Evolutionary conservation across 352 stramenopile genomes (phyloP), one percentile per base, ranked within the genome.

Genomic region (Globisporangium nagaii): DNA sequence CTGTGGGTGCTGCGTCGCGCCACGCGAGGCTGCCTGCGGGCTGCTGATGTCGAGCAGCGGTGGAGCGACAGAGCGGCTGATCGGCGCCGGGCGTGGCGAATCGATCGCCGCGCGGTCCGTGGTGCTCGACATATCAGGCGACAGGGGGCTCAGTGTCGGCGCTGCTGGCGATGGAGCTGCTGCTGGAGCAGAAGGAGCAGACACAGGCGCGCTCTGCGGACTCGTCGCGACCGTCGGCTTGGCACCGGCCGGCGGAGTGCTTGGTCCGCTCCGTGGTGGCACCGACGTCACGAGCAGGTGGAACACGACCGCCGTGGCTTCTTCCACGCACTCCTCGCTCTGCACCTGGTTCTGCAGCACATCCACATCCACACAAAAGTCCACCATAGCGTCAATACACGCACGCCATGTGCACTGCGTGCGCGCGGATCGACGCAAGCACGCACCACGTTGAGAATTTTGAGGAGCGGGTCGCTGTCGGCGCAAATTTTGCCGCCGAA

Each of bases 401-500:
- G 11, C 19, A 28, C 37, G 4, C 11, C 5, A 2, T 19, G 8
- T 11, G 12, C 7, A 22, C 5, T 7, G 17, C 10, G 20, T 17
- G 22, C 12, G 6, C 3, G 15, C 22, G 10, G 13, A 19, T 11
- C 12, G 22, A n/a, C 7, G 8, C 8, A 32, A 7, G 1, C 5
- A 57, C 53, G 22, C 62, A 66, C 37, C 28, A 66, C 58, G 54
- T 25, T 56, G 59, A 61, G 66, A 54, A 40, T 55, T 24, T 64
- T 66, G 12, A 55, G 57, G 27, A 94, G 67, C 45, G 58, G 57
- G 48, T 87, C 64, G 19, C 63, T 55, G 56, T 94, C 80, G 27
- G 66, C 58, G 68, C 84, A 94, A 58, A 94, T 86, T 69, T 94
- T 92, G 65, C 84, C 84, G 32, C 81, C 84, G 32, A 94, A 94